These are phyloP conservation scores for Avicennia marina DNA, from an alignment of 257 asterid species.

Conservation along the genomic window DNA sequence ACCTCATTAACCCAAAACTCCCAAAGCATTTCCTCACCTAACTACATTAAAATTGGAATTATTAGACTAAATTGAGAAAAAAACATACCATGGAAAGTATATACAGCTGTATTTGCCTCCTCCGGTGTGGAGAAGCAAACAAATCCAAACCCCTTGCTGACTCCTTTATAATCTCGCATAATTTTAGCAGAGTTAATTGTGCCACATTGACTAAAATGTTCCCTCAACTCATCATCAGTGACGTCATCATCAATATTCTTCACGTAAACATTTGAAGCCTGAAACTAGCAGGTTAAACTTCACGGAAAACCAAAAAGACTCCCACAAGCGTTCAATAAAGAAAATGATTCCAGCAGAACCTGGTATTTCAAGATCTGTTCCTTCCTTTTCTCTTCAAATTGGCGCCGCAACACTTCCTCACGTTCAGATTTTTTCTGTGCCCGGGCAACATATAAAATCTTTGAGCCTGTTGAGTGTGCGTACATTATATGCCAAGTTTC, in stretches of 20 bases:
- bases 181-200: conserved; percentile 67
- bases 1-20: conserved; percentile 7
- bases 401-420: conserved; percentile 53
- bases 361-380: conserved; percentile 57
- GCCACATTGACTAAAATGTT: conserved; percentile 66
- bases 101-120: conserved; percentile 69
- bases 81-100: conserved; percentile 45
- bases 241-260: conserved; percentile 72
- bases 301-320: conserved; percentile 4
- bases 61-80: not conserved
- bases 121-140: conserved; percentile 79
- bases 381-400: conserved; percentile 71
- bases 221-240: conserved; percentile 61
- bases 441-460: conserved; percentile 68
- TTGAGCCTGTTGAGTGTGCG: conserved; percentile 46
- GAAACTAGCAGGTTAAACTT: conserved; percentile 11
- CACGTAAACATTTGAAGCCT: conserved; percentile 83
- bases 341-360: conserved; percentile 33
- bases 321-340: not conserved
- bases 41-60: conserved; percentile 1
- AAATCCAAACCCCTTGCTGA: conserved; percentile 86
- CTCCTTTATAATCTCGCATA: conserved; percentile 79
- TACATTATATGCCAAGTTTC: conserved; percentile 4
- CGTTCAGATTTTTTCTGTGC: conserved; percentile 91
- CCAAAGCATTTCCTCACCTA: too few species aligned